phyloP scores from a whole-genome alignment of 2,329 filamentous ascomycete genomes.

The Paecilomyces sp. region DNA sequence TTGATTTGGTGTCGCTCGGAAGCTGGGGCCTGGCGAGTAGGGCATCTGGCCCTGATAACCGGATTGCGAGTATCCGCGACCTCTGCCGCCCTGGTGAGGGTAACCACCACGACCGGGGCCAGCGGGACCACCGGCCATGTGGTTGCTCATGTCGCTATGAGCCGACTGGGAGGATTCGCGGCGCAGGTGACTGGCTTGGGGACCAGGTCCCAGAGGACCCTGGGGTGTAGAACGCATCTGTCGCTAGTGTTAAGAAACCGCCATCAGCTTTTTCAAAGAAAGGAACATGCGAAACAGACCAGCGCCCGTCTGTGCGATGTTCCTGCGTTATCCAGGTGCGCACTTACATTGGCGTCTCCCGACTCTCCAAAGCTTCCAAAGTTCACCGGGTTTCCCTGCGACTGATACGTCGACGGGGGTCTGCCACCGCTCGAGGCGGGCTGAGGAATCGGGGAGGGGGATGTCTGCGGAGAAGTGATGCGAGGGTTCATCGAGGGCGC shows the following conservation, averaged over 20 bases:
- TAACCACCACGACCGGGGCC: slow-evolving; percentile 50
- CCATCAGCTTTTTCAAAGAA: slow-evolving; percentile 7
- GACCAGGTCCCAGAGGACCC: slow-evolving; percentile 52
- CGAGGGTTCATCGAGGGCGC: slow-evolving; percentile 59
- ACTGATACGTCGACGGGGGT: slow-evolving; percentile 68
- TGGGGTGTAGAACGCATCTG: slow-evolving; percentile 64
- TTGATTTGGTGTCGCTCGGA: slow-evolving; percentile 45
- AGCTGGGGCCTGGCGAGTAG: slow-evolving; percentile 49
- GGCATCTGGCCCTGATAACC: slow-evolving; percentile 46
- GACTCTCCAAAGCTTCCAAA: slow-evolving; percentile 78
- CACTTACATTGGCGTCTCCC: slow-evolving; percentile 57
- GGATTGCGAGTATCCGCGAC: slow-evolving; percentile 50
- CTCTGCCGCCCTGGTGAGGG: slow-evolving; percentile 47
- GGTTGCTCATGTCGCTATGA: slow-evolving; percentile 64
- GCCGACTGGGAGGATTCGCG: slow-evolving; percentile 80
- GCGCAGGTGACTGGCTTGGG: slow-evolving; percentile 70
- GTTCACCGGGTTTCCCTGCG: slow-evolving; percentile 61
- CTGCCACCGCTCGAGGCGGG: slow-evolving; percentile 74
- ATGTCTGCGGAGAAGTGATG: slow-evolving; percentile 75
- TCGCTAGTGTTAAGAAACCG: slow-evolving; percentile 40
- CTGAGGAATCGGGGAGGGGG: slow-evolving; percentile 88
- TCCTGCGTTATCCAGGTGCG: neutral
- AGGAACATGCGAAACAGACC: slow-evolving; percentile 5
- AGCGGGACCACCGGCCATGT: slow-evolving; percentile 41
- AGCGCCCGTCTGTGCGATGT: neutral